Percentiles rank a stretch among this genome's conserved stretches.
phyloP scores from a whole-genome alignment of 371 early-diverging fungal genomes.

The Nematocida ironsii region DNA sequence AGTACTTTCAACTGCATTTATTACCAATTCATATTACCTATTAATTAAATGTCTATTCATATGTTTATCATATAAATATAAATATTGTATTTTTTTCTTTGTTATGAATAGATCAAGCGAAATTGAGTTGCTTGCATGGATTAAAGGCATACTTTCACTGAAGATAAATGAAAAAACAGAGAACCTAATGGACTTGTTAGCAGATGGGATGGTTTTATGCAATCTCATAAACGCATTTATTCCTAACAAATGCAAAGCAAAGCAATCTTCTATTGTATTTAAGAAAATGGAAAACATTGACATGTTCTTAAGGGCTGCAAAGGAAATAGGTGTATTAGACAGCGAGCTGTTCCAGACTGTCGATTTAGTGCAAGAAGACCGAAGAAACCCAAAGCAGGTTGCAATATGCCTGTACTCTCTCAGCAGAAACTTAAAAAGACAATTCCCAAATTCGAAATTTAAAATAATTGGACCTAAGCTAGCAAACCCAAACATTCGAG shows the following conservation, averaged over 20 bases:
- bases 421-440: slow-evolving; percentile 76
- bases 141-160: slow-evolving; percentile 40
- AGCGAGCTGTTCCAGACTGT: slow-evolving; percentile 81
- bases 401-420: slow-evolving; percentile 73
- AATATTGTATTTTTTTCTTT: slow-evolving; percentile 16
- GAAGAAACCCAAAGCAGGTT: slow-evolving; percentile 78
- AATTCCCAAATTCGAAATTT: slow-evolving; percentile 59
- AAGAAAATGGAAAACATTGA: slow-evolving; percentile 81
- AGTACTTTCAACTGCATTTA: no score
- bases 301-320: slow-evolving; percentile 74
- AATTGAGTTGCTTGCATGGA: slow-evolving; percentile 48
- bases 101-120: slow-evolving; percentile 52
- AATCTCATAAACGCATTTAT: slow-evolving; percentile 74
- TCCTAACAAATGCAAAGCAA: slow-evolving; percentile 72
- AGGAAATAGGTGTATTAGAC: slow-evolving; percentile 74
- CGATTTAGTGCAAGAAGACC: slow-evolving; percentile 76
- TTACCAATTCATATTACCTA: no score
- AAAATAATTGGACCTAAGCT: slow-evolving; percentile 67
- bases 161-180: slow-evolving; percentile 53
- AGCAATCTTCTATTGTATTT: slow-evolving; percentile 74
- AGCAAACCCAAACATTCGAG: slow-evolving; percentile 53
- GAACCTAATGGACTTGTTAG: slow-evolving; percentile 55
- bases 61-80: not conserved
- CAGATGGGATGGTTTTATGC: slow-evolving; percentile 78
- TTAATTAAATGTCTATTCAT: no score